Evolutionary conservation across 768 basidiomycete species (phyloP).

Genomic region (Suillus paluster): DNA sequence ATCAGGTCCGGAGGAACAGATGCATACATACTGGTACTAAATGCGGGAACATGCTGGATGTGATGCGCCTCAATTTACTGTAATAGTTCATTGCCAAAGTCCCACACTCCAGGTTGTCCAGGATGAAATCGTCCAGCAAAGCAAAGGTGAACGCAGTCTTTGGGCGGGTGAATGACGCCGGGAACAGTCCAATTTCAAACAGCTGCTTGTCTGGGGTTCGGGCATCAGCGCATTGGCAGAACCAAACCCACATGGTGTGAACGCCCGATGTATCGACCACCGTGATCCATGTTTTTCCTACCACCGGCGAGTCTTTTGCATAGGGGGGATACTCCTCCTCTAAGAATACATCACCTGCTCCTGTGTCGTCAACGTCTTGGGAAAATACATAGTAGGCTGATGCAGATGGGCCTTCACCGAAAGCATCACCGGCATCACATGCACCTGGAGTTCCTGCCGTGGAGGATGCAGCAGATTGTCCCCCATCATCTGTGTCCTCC

Average conservation of each 20-base stretch:
- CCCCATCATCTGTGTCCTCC: background rate
- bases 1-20: no score
- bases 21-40: background rate
- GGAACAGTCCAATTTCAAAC: background rate
- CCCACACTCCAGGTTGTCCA: constrained; percentile 3
- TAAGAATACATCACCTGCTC: no score
- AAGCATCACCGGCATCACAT: no score
- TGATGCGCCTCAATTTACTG: background rate
- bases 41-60: background rate
- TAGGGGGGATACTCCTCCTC: no score
- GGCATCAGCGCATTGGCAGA: background rate
- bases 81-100: constrained; percentile 2
- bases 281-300: no score
- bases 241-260: background rate
- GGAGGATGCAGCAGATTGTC: no score
- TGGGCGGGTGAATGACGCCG: background rate
- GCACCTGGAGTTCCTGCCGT: no score
- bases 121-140: constrained; percentile 2
- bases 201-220: no score
- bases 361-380: no score
- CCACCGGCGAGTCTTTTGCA: background rate
- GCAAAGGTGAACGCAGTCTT: background rate
- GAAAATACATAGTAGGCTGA: no score
- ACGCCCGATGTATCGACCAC: background rate
- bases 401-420: no score